phyloP scores from a whole-genome alignment of 108 stramenopile species.

The Cyclotella baltica region DNA sequence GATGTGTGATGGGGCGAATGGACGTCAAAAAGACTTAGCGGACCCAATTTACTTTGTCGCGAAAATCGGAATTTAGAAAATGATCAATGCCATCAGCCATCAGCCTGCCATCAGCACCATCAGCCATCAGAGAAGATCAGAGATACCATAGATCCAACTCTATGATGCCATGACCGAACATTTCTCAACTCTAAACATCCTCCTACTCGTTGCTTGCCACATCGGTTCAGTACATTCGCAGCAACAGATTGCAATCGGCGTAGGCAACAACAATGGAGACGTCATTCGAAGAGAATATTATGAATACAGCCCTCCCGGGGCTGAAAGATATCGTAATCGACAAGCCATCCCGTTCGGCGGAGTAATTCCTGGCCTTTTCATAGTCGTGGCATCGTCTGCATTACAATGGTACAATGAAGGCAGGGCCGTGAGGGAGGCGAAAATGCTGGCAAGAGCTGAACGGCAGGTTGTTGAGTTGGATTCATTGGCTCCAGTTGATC shows the following conservation, averaged over 20 bases:
- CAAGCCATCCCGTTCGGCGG: constrained; percentile 1
- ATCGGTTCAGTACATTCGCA: not conserved
- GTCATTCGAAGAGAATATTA: constrained; percentile 1
- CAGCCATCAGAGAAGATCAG: too few species aligned
- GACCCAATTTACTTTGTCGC: too few species aligned
- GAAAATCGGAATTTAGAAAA: too few species aligned
- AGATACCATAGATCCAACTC: too few species aligned
- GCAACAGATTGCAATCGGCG: not conserved
- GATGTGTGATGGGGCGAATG: too few species aligned
- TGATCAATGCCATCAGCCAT: too few species aligned
- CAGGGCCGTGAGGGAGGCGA: constrained; percentile 13
- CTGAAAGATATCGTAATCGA: not conserved
- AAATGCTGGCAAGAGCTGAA: constrained; percentile 1
- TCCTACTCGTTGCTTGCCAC: not conserved
- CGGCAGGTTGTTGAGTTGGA: constrained; percentile 11
- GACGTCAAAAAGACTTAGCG: too few species aligned
- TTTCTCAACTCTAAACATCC: not conserved
- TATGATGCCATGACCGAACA: not conserved
- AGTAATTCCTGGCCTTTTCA: constrained; percentile 1
- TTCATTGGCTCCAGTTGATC: not conserved
- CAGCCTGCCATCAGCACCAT: too few species aligned
- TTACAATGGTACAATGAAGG: constrained; percentile 19
- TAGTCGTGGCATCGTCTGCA: not conserved
- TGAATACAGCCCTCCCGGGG: not conserved
- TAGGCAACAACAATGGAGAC: not conserved